Evolutionary conservation across 1,284 basidiomycete species (phyloP), one percentile per base, ranked within the genome.

Genomic region (Paramarasmius palmivorus): DNA sequence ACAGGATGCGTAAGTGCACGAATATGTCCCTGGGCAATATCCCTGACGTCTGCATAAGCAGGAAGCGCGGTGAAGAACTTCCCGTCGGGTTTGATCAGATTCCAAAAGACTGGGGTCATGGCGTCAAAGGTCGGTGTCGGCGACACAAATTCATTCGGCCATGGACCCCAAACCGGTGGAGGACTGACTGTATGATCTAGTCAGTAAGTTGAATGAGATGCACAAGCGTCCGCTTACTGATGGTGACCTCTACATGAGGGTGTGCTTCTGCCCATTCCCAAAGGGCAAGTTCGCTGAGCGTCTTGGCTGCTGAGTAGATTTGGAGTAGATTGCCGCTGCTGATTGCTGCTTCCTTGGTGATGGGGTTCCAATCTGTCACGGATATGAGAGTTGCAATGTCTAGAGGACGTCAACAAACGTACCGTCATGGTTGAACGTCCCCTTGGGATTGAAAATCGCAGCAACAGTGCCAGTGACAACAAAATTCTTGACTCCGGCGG

Each of bases 201-300:
- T n/a, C n/a, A n/a, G n/a, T n/a, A n/a, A n/a, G n/a, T n/a, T n/a
- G n/a, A n/a, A n/a, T n/a, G n/a, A n/a, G n/a, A 29, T 20, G 32
- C 17, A 23, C n/a, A n/a, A n/a, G n/a, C n/a, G n/a, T n/a, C 4
- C 10, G 40, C 51, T 5, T 41, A 60, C 61, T 36, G 23, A 51
- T 55, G 17, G 61, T 53, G 17, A 63, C 52, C 36, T 63, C 61
- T 14, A 63, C 37, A 6, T 58, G 38, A 9, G 60, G 55, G 47
- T 61, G 55, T 7, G 50, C 10, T 9, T 59, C 53, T 2, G 55
- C 61, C 46, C 52, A 64, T 23, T 57, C 53, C 62, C 62, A 64
- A 15, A 59, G 51, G 7, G 57, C 59, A 14, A 38, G 41, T 49
- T 64, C 62, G 20, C 56, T 54, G 10, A 58, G 45, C 8, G 44